Evolutionary conservation across 2,329 filamentous ascomycete genomes (phyloP).

Genomic region (Blastomyces gilchristii): DNA sequence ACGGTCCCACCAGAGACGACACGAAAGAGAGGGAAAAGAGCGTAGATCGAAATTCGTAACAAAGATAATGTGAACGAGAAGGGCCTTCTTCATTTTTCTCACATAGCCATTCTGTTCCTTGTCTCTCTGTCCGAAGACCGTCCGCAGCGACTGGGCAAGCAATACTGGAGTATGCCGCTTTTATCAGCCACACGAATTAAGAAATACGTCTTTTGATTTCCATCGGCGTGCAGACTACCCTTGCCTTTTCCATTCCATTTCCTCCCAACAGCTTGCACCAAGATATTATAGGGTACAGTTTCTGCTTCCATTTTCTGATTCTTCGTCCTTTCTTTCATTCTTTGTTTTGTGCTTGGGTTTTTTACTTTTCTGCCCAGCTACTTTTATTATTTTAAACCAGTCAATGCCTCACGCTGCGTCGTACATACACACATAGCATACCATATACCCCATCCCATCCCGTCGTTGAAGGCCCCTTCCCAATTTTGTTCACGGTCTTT

Average conservation of each 20-base stretch:
- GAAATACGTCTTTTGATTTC: background rate
- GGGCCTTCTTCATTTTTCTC: background rate
- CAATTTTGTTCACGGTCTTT: constrained; percentile 10
- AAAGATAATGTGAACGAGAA: background rate
- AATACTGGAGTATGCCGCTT: background rate
- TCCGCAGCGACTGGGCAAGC: background rate
- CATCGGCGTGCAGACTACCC: background rate
- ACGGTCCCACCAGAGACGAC: background rate
- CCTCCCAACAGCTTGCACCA: background rate
- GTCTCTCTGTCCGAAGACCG: background rate
- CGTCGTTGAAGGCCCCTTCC: background rate
- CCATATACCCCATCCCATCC: constrained; percentile 1
- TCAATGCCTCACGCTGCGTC: constrained; percentile 1
- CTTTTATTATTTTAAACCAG: background rate
- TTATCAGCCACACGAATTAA: background rate
- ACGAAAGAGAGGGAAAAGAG: background rate
- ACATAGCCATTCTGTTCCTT: background rate
- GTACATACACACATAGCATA: background rate
- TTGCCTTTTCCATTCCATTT: background rate
- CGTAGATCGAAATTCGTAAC: constrained; percentile 2
- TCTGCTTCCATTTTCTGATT: background rate
- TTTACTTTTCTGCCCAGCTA: constrained; percentile 1
- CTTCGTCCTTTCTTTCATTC: background rate
- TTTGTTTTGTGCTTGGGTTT: constrained; percentile 4
- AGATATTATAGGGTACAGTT: constrained; percentile 1